Base-by-base conservation (phyloP, 805 yeast genomes). In the Candida silvicultrix region DNA sequence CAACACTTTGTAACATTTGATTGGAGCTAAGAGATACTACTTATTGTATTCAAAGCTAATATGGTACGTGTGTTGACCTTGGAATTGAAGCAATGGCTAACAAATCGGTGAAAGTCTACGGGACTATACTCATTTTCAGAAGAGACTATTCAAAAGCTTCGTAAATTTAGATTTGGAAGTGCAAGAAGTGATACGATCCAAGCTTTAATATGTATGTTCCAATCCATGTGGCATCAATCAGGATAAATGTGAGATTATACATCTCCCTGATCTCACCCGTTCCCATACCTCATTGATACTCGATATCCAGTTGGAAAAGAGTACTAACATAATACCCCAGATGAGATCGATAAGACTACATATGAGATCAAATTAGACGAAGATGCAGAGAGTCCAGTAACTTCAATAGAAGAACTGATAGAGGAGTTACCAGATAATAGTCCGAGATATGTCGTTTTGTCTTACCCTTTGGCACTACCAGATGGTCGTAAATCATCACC, bases 381-480 rank as follows among this genome's bases (percentile, higher is more conserved):
- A 28, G 69, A 68, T 23, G 66, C 68, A 8, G 54, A 53, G 4
- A 75, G 74, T n/a, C 70, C 72, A 15, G 62, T 81, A 12, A 66
- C 66, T 16, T 64, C 75, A 5, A 60, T 85, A 9, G 85, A 77
- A 38, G 89, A 81, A 38, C 70, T 89, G 38, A 70, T 72, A 6
- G 96, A 88, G 45, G 87, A 80, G 47, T 65, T 89, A 40, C 96
- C 97, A 0, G 95, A 85, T 51, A 88, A 81, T 57, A 65, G 82
- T 12, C 96, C 97, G 14, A 68, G 96, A 48, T 89, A 73, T 58
- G 68, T 89, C 7, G 71, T 89, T 6, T 64, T 89, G 47, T 86
- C 95, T 12, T 83, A 88, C 56, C 96, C 96, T 7, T 65, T 81
- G 56, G 77, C 76, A 21, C 64, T 76, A 9, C 61, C 68, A 29